phyloP scores from a whole-genome alignment of 2,329 filamentous ascomycete species.

The Fusarium papillatum region DNA sequence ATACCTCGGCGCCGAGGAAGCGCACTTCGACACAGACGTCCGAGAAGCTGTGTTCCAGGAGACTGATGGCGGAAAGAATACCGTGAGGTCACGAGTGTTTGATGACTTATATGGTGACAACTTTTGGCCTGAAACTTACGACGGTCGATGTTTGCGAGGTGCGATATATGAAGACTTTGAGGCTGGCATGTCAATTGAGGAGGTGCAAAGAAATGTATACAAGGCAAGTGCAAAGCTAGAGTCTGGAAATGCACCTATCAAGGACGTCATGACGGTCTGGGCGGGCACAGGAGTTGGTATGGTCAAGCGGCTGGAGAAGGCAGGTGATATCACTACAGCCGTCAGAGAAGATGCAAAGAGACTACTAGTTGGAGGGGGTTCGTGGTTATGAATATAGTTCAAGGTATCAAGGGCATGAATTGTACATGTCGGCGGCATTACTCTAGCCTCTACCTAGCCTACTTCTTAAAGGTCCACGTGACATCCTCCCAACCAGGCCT shows the following conservation, averaged over 20 bases:
- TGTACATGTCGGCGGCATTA: not conserved
- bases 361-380: not conserved
- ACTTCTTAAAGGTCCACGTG: not conserved
- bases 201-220: not conserved
- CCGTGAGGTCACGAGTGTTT: no score
- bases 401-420: not conserved
- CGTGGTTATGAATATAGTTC: not conserved
- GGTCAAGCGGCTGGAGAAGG: not conserved
- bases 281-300: not conserved
- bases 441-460: not conserved
- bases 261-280: not conserved
- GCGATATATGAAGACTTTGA: no score
- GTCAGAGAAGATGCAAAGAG: not conserved
- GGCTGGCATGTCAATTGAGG: not conserved
- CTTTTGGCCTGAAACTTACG: no score
- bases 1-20: no score
- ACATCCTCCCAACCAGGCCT: slow-evolving; percentile 22
- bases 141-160: no score
- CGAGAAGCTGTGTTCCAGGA: no score
- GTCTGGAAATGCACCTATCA: not conserved
- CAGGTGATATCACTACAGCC: not conserved
- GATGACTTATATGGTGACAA: no score
- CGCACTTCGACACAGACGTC: no score
- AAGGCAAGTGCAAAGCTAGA: not conserved
- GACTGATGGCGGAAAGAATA: no score